Base-by-base conservation (phyloP, 305 asterid genomes). In the Fraxinus sp. region DNA sequence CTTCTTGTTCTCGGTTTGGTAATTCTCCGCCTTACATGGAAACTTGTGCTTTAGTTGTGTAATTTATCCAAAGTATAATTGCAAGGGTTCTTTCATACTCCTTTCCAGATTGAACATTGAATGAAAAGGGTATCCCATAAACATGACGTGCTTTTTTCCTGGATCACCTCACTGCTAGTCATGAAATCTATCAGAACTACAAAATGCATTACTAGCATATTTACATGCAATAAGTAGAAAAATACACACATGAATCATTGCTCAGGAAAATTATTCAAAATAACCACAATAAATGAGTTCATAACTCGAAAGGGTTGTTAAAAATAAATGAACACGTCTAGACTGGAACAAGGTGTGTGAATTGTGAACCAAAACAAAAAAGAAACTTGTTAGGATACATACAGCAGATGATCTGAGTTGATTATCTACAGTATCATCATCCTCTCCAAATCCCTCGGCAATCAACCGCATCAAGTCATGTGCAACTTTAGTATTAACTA, bases 381-480 rank as follows among this genome's bases (percentile, higher is more conserved):
- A 75, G 37, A 85, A 85, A 82, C 39, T 32, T 32, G 26, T 71
- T 71, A 76, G 73, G 83, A 78, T 81, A 89, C 97, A 82, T 96
- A 96, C 99, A 84, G 99, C 99, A 32, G 97, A 95, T 78, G 97
- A 95, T 91, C 98, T 90, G 86, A 96, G 95, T 91, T 89, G 96
- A 85, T 90, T 91, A 80, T 95, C 98, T 84, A 97, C 94, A 81
- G 93, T 83, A 79, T 88, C 90, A 87, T 96, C 95, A 77, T 94
- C 98, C 87, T 91, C 97, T 39, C 97, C 97, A 89, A 96, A 96
- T 85, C 99, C 98, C 87, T 96, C 98, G 39, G 98, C 98, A 88
- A 95, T 96, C 90, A 96, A 85, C 71, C 92, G 90, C 99, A 96
- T 95, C 90, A 96, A 89, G 88, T 93, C 92, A 89, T 96, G 99